Conservation (phyloP, 257 asterid genomes). For the Lithospermum erythrorhizon region DNA sequence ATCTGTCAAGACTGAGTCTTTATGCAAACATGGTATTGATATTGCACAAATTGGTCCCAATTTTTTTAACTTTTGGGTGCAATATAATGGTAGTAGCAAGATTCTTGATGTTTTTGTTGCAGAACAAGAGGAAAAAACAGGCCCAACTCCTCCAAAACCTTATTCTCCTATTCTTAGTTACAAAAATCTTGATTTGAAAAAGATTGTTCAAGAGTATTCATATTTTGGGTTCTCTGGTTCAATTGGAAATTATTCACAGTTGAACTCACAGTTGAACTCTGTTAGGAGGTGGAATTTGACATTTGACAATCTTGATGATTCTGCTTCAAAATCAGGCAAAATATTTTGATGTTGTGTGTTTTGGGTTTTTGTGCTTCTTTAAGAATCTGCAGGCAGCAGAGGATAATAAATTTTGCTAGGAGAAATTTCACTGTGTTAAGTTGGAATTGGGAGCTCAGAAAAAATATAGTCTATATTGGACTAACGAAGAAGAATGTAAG, state of each 20-base stretch:
- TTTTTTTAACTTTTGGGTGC: slow-evolving; percentile 69
- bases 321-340: no score
- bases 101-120: slow-evolving; percentile 23
- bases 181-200: slow-evolving; percentile 13
- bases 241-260: slow-evolving; percentile 35
- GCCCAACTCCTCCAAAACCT: slow-evolving; percentile 33
- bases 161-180: slow-evolving; percentile 18
- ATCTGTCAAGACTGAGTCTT: slow-evolving; percentile 21
- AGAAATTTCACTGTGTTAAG: no score
- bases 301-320: slow-evolving; percentile 32
- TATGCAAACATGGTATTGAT: slow-evolving; percentile 31
- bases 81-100: slow-evolving; percentile 39
- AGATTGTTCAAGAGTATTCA: slow-evolving; percentile 11
- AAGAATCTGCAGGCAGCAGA: no score
- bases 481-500: no score
- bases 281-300: slow-evolving; percentile 75
- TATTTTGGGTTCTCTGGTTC: slow-evolving; percentile 74
- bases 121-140: slow-evolving; percentile 3
- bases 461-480: no score
- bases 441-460: no score
- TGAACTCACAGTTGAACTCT: no score
- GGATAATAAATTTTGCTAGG: no score
- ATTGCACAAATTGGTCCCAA: slow-evolving; percentile 33
- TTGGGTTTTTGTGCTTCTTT: no score
- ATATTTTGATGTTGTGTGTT: no score